Percentiles rank a stretch among this genome's conserved stretches.
phyloP scores from a whole-genome alignment of 2,329 filamentous ascomycete genomes.

The Botrytis pseudocinerea region DNA sequence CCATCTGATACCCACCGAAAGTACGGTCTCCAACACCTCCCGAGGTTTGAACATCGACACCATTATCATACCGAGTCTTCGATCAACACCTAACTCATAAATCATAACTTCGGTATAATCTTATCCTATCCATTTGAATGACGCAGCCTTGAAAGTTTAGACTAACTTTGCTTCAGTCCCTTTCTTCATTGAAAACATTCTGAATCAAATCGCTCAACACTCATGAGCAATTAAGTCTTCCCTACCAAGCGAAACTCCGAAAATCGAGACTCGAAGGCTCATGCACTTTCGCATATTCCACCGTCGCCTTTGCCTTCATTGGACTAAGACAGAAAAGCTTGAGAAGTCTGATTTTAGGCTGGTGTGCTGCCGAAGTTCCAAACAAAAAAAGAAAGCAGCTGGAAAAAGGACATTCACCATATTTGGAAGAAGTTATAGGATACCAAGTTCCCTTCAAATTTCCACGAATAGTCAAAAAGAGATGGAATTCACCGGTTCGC shows the following conservation, averaged over 20 bases:
- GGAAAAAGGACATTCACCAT: background rate
- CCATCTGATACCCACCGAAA: background rate
- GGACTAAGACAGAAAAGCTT: background rate
- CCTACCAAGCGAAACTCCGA: background rate
- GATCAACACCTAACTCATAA: background rate
- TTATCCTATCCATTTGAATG: background rate
- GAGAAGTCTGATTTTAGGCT: background rate
- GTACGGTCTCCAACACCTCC: background rate
- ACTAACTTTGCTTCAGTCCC: background rate
- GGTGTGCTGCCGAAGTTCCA: background rate
- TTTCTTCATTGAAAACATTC: background rate
- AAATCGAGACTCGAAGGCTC: background rate
- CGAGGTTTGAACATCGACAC: background rate
- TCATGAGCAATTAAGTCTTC: background rate
- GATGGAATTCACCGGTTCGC: too few species aligned
- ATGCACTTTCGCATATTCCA: slow-evolving; percentile 1
- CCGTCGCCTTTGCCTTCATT: slow-evolving; percentile 4
- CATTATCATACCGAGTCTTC: background rate
- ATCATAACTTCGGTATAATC: background rate
- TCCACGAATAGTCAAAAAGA: background rate
- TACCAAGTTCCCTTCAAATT: background rate
- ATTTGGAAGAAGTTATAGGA: background rate
- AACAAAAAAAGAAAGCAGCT: background rate
- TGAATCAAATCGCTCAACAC: background rate
- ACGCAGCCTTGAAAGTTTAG: background rate